phyloP scores from a whole-genome alignment of 331 rosid genomes.

The Quercus phellos region DNA sequence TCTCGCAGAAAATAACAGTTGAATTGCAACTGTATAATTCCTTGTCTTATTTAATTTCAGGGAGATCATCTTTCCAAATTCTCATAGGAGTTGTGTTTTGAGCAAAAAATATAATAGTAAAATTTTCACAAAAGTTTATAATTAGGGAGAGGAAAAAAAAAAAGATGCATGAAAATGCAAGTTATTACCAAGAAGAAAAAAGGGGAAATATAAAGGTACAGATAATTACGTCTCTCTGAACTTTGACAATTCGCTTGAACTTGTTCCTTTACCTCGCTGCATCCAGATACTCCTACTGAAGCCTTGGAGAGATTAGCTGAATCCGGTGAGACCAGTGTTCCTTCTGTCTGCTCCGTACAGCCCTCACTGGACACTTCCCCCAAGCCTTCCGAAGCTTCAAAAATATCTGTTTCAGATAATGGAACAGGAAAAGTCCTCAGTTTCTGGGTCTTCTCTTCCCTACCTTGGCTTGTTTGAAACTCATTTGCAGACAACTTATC shows the following conservation, averaged over 20 bases:
- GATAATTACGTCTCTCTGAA: slow-evolving; percentile 52
- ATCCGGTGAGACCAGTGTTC: slow-evolving; percentile 13
- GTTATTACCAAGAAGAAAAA: neutral
- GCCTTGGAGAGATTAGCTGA: slow-evolving; percentile 31
- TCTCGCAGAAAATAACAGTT: neutral
- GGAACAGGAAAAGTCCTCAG: slow-evolving; percentile 38
- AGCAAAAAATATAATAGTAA: neutral
- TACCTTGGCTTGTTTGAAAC: slow-evolving; percentile 37
- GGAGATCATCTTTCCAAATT: neutral
- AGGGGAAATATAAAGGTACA: slow-evolving; percentile 20
- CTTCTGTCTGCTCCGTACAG: slow-evolving; percentile 42
- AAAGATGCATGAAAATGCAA: neutral
- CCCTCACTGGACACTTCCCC: slow-evolving; percentile 31
- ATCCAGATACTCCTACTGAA: slow-evolving; percentile 21
- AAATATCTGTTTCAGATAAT: slow-evolving; percentile 39
- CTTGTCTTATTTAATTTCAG: neutral
- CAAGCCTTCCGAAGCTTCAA: slow-evolving; percentile 37
- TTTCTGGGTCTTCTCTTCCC: slow-evolving; percentile 34
- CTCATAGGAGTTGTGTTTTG: neutral
- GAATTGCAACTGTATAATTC: neutral
- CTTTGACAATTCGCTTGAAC: slow-evolving; percentile 42
- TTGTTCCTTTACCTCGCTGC: slow-evolving; percentile 47
- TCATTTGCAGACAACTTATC: slow-evolving; percentile 37
- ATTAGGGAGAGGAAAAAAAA: no score
- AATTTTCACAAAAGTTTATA: no score